Base-by-base conservation (phyloP, 352 stramenopile species). In the Pythium angustatum region DNA sequence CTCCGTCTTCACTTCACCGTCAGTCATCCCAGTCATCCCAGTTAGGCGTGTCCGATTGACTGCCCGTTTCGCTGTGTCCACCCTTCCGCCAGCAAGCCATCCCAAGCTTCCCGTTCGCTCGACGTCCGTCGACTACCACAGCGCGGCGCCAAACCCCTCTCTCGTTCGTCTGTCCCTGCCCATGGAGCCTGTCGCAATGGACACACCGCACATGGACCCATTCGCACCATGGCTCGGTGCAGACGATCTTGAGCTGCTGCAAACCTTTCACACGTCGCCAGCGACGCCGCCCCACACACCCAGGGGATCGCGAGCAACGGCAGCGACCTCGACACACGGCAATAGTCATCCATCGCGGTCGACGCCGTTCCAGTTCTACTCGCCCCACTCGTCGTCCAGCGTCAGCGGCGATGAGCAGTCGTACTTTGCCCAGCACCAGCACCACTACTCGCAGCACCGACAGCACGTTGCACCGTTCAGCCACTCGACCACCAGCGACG, bases 231-330 rank as follows among this genome's bases (percentile, higher is more conserved):
- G 64, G 64, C 58, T 71, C 44, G 44, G 50, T 33, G 31, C 51
- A 8, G 64, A 71, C 11, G 64, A 71, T 24, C 38, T 71, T n/a
- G 64, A 63, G 38, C 48, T 69, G 54, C 47, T 69, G 15, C 51
- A 65, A 17, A 64, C 6, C 40, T 50, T 71, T 33, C 50, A 66
- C 19, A 12, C 40, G 30, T 12, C 50, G 21, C 48, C 30, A 21
- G 7, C 15, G 27, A 2, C 48, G 27, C 17, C 12, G 28, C 28
- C 38, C 38, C 7, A 7, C 2, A 17, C 36, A 19, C 36, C 36
- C 15, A n/a, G n/a, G n/a, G n/a, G 11, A 43, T 17, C 36, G n/a
- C 7, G 11, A 43, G 36, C 14, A 43, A 10, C 40, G 26, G 19
- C 40, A 47, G 40, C 40, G 26, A 19, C 33, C 14, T 14, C 40